Base-by-base conservation (phyloP, 2,329 filamentous ascomycete species). In the Penicillium psychrosexuale region DNA sequence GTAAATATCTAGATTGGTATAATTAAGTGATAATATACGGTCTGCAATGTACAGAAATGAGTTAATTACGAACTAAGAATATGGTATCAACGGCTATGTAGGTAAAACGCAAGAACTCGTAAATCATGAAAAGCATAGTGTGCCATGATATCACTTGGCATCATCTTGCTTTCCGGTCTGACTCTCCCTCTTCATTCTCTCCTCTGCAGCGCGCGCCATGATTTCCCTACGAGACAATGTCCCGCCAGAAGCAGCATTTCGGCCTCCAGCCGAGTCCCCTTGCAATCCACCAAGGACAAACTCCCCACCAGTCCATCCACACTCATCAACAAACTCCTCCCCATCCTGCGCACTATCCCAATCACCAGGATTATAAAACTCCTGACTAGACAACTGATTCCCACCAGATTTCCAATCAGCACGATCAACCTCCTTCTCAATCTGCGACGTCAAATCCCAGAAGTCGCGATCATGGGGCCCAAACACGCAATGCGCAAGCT, bases 401-500 rank as follows among this genome's bases (percentile, higher is more conserved):
- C 92, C 92, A 0, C 86, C 85, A 24, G 81, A 80, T 66, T 80
- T 87, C 86, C 89, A 96, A 76, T 97, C 91, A 15, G 83, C 88
- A 46, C 77, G 78, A 54, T 88, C 87, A 3, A 97, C 93, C 77
- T 97, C 93, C 47, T 82, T 81, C 78, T 97, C 92, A 66, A 97
- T 95, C 77, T 88, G 82, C 63, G 86, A 86, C 62, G 90, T 96
- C 65, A 99, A 72, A 50, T 91, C 84, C 93, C 94, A 97, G 68
- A 99, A 99, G 44, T 89, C 77, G 17, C 84, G 79, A 72, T 97
- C 91, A 72, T 99, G 94, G 0, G 88, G 84, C 0, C 88, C 81
- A 75, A 88, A 87, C 9, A 96, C 90, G 66, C 96, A 97, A 73
- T 99, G 94, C 61, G 92, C 88, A 17, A 99, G 80, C 77, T 99